A percentile compares a stretch with the other conserved stretches of the same genome.
Conservation (phyloP, 225 moss, liverwort and hornwort species). For the Climacium dendroides region DNA sequence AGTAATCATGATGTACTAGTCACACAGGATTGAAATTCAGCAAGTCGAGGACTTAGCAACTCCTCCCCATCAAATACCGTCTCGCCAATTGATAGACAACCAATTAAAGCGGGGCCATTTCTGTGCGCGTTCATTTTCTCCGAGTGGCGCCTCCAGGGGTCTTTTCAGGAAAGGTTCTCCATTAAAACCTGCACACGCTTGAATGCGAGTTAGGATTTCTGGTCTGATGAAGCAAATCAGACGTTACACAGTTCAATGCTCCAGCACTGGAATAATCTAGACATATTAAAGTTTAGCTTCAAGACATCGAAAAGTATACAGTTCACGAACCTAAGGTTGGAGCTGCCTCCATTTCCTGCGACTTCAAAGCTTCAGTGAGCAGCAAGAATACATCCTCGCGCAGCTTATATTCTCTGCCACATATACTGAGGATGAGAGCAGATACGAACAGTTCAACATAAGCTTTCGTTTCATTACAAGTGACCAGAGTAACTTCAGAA, state of each 20-base stretch:
- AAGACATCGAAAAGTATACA: background rate
- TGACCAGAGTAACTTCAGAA: background rate
- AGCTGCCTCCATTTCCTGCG: conserved; percentile 1
- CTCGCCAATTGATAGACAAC: conserved; percentile 15
- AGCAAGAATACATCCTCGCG: conserved; percentile 5
- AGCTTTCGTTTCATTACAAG: background rate
- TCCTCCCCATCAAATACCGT: conserved; percentile 15
- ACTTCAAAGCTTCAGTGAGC: conserved; percentile 2
- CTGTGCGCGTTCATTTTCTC: background rate
- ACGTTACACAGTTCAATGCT: background rate
- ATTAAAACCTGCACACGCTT: conserved; percentile 3
- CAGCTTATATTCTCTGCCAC: background rate
- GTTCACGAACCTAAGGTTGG: background rate
- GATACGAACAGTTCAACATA: background rate
- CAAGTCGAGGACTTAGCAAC: conserved; percentile 1
- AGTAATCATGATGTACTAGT: background rate
- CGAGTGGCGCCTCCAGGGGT: background rate
- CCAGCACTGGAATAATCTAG: background rate
- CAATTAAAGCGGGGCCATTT: conserved; percentile 1
- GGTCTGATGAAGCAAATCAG: background rate
- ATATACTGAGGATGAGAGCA: background rate
- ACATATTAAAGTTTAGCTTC: background rate
- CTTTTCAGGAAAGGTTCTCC: background rate
- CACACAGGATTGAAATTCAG: background rate
- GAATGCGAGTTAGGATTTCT: background rate